phyloP scores from a whole-genome alignment of 306 rosid genomes.

The Pyrus bretschneideri region DNA sequence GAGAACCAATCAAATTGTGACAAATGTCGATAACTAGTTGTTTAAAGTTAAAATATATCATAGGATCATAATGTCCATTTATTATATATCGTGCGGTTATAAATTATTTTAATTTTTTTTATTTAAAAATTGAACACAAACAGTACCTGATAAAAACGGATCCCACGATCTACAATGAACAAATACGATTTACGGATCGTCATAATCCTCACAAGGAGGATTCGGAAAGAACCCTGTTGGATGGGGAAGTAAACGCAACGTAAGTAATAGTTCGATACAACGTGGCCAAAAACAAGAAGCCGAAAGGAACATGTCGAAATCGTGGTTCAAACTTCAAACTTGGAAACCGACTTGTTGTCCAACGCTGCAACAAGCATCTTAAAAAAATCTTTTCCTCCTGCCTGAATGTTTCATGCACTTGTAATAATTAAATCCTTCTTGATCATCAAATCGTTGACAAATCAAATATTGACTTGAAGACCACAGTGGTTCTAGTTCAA shows the following conservation, averaged over 20 bases:
- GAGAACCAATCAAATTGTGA: background rate
- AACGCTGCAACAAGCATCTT: background rate
- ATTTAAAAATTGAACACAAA: too few relatives aligned
- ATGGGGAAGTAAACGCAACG: conserved; percentile 9
- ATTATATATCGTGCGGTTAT: accelerated
- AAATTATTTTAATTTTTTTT: too few relatives aligned
- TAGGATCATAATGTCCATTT: accelerated
- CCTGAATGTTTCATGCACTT: background rate
- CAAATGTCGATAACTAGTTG: background rate
- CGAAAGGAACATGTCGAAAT: background rate
- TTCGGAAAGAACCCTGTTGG: accelerated
- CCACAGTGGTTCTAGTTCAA: background rate
- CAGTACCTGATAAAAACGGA: accelerated
- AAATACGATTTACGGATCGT: accelerated
- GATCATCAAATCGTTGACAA: background rate
- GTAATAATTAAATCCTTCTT: background rate
- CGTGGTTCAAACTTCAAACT: background rate
- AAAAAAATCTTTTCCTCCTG: background rate
- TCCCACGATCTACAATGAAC: accelerated
- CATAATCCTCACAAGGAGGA: too few relatives aligned
- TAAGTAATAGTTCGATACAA: background rate
- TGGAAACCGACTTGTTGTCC: background rate
- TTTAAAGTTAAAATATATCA: background rate
- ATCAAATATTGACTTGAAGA: background rate
- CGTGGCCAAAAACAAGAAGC: background rate